Percentiles rank a stretch among this genome's conserved stretches.
Evolutionary conservation across 164 flowering plant species (phyloP).

Genomic region (Litsea cubeba): DNA sequence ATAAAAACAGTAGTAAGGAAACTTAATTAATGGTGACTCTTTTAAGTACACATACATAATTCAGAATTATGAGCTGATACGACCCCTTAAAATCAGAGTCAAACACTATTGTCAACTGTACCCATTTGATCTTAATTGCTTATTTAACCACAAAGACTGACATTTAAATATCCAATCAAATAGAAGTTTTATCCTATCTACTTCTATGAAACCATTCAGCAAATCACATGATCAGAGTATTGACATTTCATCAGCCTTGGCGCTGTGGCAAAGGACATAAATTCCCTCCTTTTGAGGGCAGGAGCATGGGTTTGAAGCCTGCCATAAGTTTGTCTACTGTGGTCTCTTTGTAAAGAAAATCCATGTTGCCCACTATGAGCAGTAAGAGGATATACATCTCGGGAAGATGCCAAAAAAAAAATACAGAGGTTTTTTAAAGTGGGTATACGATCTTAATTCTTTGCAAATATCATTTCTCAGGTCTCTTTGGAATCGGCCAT

Average conservation of each 20-base stretch:
- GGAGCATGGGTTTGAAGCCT: too few relatives aligned
- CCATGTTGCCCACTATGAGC: neutral
- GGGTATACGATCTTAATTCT: too few relatives aligned
- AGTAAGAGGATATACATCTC: too few relatives aligned
- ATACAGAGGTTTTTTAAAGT: too few relatives aligned
- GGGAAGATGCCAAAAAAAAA: too few relatives aligned
- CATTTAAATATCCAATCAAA: neutral
- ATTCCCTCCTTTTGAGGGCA: too few relatives aligned
- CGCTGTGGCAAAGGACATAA: neutral
- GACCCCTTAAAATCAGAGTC: neutral
- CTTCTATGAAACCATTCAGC: neutral
- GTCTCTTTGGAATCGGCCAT: too few relatives aligned
- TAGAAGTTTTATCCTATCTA: neutral
- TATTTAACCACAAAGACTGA: neutral
- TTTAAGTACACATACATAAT: neutral
- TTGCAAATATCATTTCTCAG: too few relatives aligned
- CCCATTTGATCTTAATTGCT: neutral
- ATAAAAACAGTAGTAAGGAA: neutral
- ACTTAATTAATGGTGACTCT: neutral
- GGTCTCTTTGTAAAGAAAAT: neutral
- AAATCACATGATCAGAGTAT: neutral
- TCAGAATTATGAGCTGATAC: neutral
- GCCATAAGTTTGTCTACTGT: neutral
- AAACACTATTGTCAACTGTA: neutral
- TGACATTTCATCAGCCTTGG: neutral